Evolutionary conservation across 176 grass and related monocot genomes (phyloP).

Genomic region (Pontederia crassipes): DNA sequence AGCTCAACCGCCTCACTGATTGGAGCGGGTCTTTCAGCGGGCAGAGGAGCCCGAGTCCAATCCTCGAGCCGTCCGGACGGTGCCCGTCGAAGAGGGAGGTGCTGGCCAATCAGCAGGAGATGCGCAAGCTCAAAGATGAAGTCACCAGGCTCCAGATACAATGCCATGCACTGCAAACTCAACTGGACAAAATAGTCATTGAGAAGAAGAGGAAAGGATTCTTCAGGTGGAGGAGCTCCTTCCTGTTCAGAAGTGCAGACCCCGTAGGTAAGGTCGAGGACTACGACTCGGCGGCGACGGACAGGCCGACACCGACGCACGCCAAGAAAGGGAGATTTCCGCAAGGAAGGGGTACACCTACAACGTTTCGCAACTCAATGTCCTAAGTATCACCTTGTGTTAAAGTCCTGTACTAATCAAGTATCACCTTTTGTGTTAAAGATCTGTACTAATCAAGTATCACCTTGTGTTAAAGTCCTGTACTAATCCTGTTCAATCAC

Average conservation of each 20-base stretch:
- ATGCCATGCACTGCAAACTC: conserved; percentile 66
- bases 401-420: neutral
- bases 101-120: conserved; percentile 72
- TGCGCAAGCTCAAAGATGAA: conserved; percentile 78
- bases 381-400: conserved; percentile 25
- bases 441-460: neutral
- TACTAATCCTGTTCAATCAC: too few species aligned
- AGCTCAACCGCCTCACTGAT: conserved; percentile 63
- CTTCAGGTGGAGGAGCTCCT: conserved; percentile 79
- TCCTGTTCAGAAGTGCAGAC: conserved; percentile 54
- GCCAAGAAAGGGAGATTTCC: conserved; percentile 32
- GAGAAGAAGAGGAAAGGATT: conserved; percentile 38
- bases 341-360: conserved; percentile 24
- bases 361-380: conserved; percentile 58
- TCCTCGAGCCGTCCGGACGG: conserved; percentile 47
- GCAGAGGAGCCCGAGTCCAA: conserved; percentile 40
- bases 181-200: conserved; percentile 50
- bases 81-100: conserved; percentile 82
- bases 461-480: too few species aligned
- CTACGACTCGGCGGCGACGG: conserved; percentile 40
- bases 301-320: conserved; percentile 43
- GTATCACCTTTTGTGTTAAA: too few species aligned
- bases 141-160: conserved; percentile 72
- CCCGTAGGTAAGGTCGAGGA: conserved; percentile 46
- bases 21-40: conserved; percentile 61